Evolutionary conservation across 1,284 basidiomycete species (phyloP), one percentile per base, ranked within the genome.

Genomic region (Heterobasidion irregulare): DNA sequence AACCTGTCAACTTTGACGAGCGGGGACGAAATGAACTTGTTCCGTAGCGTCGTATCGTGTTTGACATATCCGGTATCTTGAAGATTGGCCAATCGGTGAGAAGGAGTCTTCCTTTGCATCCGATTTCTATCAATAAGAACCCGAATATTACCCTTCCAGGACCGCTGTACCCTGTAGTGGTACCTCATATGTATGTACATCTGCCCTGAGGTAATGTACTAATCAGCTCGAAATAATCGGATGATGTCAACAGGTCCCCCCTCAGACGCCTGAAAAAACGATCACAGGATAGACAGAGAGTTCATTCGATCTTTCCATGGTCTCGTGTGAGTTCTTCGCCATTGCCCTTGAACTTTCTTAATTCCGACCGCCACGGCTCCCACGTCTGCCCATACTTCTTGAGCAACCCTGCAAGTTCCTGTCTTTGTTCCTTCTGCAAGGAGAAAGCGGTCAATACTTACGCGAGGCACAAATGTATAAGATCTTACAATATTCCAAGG

Each of bases 281-380:
- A 6, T 41, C 38, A 41, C 38, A 41, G n/a, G 38, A n/a, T 41
- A 10, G n/a, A 41, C 38, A 41, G 12, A 41, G 10, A 41, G 12
- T 50, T 35, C 33, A 52, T 18, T 43, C 15, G 18, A 9, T 36
- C 50, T 52, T 52, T 9, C 16, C 41, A 44, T 15, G 2, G 38
- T n/a, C 47, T 35, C 38, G 36, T 34, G 54, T 35, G 43, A 61
- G 55, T 50, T 53, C 58, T 53, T 61, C 57, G 2, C 60, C 60
- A 8, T 60, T 60, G 47, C 61, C 86, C 65, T 83, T 88, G 67
- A 92, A 94, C 70, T 86, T 89, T 62, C 80, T 80, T 52, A 94
- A 70, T 71, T 94, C 93, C 53, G 78, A 80, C 65, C 75, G 78
- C 92, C 92, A 98, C 4, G 91, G 92, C 63, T 86, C 86, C 82